Evolutionary conservation across 495 filamentous ascomycete species (phyloP).

Genomic region (Xylaria scruposa): DNA sequence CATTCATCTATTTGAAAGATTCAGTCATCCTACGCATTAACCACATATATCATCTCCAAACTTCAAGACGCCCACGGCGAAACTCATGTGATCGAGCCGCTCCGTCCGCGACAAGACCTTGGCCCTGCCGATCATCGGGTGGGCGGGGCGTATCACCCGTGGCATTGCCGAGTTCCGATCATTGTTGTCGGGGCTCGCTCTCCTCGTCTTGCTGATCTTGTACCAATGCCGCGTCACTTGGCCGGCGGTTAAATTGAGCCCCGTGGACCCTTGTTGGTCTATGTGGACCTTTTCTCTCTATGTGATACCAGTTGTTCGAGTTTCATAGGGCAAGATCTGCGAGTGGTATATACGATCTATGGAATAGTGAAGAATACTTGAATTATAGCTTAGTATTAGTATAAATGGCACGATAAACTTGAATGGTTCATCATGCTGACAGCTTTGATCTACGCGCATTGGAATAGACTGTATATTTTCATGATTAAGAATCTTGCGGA

Average conservation of each 20-base stretch:
- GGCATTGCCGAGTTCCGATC: conserved; percentile 17
- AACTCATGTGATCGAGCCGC: background rate
- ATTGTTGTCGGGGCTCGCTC: background rate
- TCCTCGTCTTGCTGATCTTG: background rate
- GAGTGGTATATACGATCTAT: background rate
- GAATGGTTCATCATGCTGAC: background rate
- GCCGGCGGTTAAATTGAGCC: conserved; percentile 20
- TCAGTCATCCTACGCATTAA: background rate
- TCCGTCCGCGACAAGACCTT: conserved; percentile 13
- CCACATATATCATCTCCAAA: background rate
- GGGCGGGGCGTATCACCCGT: background rate
- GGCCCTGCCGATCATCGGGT: conserved; percentile 21
- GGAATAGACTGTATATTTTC: background rate
- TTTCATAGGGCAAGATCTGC: background rate
- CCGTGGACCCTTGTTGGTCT: background rate
- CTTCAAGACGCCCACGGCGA: background rate
- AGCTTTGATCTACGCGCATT: background rate
- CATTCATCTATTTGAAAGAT: background rate
- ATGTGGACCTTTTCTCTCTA: background rate
- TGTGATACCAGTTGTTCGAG: background rate
- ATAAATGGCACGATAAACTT: background rate
- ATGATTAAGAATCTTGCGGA: too few relatives aligned
- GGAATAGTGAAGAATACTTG: too few relatives aligned
- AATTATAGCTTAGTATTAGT: background rate
- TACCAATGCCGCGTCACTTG: background rate